Conservation (phyloP, 257 asterid species). For the Verbascum thapsus region DNA sequence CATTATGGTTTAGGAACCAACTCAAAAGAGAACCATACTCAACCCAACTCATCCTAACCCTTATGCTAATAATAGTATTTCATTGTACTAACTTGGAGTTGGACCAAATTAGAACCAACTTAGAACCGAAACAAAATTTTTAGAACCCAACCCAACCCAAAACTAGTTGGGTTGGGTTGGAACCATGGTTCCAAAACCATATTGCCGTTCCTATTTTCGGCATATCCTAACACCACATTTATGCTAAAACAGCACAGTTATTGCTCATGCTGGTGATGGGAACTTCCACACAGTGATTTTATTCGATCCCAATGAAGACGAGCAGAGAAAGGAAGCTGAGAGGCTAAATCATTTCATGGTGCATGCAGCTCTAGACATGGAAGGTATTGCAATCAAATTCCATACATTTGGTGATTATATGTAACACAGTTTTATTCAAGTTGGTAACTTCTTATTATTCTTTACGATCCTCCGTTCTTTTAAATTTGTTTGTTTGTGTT, state of each 20-base stretch:
- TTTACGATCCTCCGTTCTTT: background rate
- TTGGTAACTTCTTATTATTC: background rate
- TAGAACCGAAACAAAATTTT: too few species aligned
- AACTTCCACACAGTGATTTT: conserved; percentile 84
- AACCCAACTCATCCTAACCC: too few species aligned
- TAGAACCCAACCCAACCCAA: too few species aligned
- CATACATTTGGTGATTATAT: background rate
- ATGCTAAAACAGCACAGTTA: conserved; percentile 64
- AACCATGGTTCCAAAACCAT: too few species aligned
- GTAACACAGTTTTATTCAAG: background rate
- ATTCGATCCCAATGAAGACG: conserved; percentile 70
- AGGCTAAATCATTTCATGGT: conserved; percentile 89
- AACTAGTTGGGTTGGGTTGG: too few species aligned
- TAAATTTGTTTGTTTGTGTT: conserved; percentile 4
- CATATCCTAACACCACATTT: conserved; percentile 6
- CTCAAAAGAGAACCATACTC: too few species aligned
- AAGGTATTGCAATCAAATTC: conserved; percentile 54
- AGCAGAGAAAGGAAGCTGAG: conserved; percentile 83
- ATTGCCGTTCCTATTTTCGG: too few species aligned
- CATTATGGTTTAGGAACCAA: too few species aligned
- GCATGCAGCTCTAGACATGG: conserved; percentile 84
- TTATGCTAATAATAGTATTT: too few species aligned
- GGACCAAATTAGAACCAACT: too few species aligned
- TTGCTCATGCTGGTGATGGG: conserved; percentile 99
- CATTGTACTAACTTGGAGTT: too few species aligned